Percentiles rank a stretch among this genome's conserved stretches.
phyloP scores from a whole-genome alignment of 1,284 basidiomycete genomes.

The Papiliotrema terrestris region DNA sequence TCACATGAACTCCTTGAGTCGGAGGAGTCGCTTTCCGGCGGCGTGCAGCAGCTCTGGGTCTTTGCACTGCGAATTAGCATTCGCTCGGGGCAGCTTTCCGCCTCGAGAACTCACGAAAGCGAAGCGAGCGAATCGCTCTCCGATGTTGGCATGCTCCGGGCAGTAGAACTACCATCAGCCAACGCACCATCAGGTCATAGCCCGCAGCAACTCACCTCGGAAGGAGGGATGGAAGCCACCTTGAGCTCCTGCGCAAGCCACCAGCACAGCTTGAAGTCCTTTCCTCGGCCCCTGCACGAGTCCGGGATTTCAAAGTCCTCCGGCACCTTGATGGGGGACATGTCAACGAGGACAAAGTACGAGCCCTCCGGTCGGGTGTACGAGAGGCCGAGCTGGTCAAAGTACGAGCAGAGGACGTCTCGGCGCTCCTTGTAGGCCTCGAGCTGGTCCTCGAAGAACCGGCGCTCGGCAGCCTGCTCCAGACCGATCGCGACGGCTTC shows the following conservation, averaged over 20 bases:
- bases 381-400: slow-evolving; percentile 79
- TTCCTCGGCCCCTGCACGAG: slow-evolving; percentile 71
- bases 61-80: slow-evolving; percentile 61
- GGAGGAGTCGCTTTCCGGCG: slow-evolving; percentile 72
- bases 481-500: slow-evolving; percentile 86
- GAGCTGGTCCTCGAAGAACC: slow-evolving; percentile 77
- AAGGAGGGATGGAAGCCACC: slow-evolving; percentile 88
- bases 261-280: slow-evolving; percentile 89
- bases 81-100: neutral
- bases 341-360: slow-evolving; percentile 87
- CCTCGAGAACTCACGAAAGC: slow-evolving; percentile 59
- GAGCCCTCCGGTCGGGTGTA: slow-evolving; percentile 85
- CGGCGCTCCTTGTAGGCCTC: slow-evolving; percentile 79
- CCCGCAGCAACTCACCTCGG: slow-evolving; percentile 60
- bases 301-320: slow-evolving; percentile 73
- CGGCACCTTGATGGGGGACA: slow-evolving; percentile 75
- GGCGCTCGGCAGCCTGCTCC: slow-evolving; percentile 65
- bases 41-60: slow-evolving; percentile 73
- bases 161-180: slow-evolving; percentile 72
- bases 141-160: slow-evolving; percentile 74
- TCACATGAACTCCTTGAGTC: slow-evolving; percentile 62
- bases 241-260: slow-evolving; percentile 83
- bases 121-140: slow-evolving; percentile 81
- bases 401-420: slow-evolving; percentile 65
- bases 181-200: neutral